A percentile compares a stretch with the other conserved stretches of the same genome.
These are phyloP conservation scores for Populus hybrid DNA, from an alignment of 441 rosid species.

Conservation along the genomic window DNA sequence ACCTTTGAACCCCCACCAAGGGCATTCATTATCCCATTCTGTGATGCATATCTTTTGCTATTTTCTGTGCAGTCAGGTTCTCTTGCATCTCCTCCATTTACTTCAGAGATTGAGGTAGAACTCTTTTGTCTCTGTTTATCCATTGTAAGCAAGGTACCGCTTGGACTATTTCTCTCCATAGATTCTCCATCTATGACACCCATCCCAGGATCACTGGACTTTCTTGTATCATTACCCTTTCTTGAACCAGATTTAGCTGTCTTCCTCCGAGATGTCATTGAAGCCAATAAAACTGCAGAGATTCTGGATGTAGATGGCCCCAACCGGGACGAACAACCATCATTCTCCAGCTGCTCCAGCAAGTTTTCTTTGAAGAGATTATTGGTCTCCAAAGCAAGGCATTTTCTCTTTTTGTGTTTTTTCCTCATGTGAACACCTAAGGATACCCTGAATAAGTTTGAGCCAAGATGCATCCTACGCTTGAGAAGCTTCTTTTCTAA, in stretches of 20 bases:
- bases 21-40: constrained; percentile 34
- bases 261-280: constrained; percentile 29
- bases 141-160: constrained; percentile 40
- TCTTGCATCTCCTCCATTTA: constrained; percentile 26
- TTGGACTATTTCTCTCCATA: constrained; percentile 38
- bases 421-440: constrained; percentile 41
- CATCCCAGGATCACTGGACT: constrained; percentile 7
- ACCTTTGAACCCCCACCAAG: constrained; percentile 47
- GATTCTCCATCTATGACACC: constrained; percentile 30
- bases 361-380: constrained; percentile 32
- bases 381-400: constrained; percentile 13
- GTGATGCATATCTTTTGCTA: constrained; percentile 26
- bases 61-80: constrained; percentile 32
- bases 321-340: constrained; percentile 22
- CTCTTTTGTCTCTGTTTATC: constrained; percentile 29
- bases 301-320: constrained; percentile 55
- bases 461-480: constrained; percentile 37
- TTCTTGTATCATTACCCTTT: constrained; percentile 13
- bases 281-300: constrained; percentile 14
- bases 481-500: constrained; percentile 41
- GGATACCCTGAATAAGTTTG: constrained; percentile 41
- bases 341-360: constrained; percentile 29
- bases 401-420: constrained; percentile 50
- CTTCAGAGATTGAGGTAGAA: constrained; percentile 24
- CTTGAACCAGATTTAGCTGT: constrained; percentile 18